Percentiles rank a stretch among this genome's conserved stretches.
Evolutionary conservation across 495 filamentous ascomycete genomes (phyloP).

Genomic region (Aspergillus baeticus): DNA sequence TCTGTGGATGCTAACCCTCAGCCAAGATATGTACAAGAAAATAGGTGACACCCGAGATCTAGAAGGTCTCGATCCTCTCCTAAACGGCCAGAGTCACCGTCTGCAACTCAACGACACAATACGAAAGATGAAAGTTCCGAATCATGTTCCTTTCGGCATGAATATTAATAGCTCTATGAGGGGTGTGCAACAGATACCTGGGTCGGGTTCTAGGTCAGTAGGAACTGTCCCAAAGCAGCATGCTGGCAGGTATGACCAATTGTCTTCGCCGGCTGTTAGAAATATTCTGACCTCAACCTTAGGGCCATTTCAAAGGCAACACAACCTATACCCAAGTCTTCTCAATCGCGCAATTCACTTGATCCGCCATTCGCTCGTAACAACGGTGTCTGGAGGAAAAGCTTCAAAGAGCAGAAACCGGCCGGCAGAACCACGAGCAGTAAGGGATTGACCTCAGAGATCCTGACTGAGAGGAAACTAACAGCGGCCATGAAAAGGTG

Average conservation of each 20-base stretch:
- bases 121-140: conserved; percentile 8
- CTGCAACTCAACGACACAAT: conserved; percentile 19
- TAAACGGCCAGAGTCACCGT: conserved; percentile 39
- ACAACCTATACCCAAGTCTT: neutral
- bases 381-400: conserved; percentile 1
- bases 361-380: conserved; percentile 28
- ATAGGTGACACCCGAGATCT: conserved; percentile 26
- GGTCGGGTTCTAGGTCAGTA: too few species aligned
- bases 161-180: neutral
- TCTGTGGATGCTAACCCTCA: neutral
- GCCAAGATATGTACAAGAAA: conserved; percentile 27
- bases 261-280: neutral
- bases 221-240: too few species aligned
- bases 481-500: neutral
- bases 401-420: neutral
- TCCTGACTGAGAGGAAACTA: neutral
- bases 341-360: neutral
- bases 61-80: conserved; percentile 30
- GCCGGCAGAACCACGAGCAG: neutral
- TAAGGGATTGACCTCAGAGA: conserved; percentile 8
- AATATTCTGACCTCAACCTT: neutral
- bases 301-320: neutral
- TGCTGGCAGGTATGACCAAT: neutral
- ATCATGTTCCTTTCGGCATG: neutral
- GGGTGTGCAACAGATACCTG: neutral